Percentiles rank a stretch among this genome's conserved stretches.
Conservation (phyloP, 1,284 basidiomycete species). For the Austropuccinia psidii region DNA sequence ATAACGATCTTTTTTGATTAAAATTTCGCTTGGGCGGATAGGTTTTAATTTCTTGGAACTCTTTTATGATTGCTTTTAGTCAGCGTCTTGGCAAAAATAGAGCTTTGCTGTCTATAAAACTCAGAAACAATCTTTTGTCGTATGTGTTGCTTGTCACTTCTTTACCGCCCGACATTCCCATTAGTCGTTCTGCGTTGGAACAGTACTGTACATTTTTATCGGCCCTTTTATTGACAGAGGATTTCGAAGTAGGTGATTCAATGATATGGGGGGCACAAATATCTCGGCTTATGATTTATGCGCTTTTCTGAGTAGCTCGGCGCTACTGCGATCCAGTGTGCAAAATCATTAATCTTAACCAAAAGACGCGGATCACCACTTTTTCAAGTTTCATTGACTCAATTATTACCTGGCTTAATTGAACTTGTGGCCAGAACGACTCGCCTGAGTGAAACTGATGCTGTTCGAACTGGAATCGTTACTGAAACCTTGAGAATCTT, state of each 20-base stretch:
- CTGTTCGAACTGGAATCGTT: not conserved
- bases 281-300: not conserved
- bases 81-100: not conserved
- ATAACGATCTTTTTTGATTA: too few species aligned
- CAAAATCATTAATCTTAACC: constrained; percentile 24
- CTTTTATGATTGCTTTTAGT: not conserved
- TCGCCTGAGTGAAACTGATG: not conserved
- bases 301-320: not conserved
- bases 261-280: too few species aligned
- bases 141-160: constrained; percentile 76
- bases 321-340: constrained; percentile 29
- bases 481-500: constrained; percentile 25
- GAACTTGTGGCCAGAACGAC: constrained; percentile 4
- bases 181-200: constrained; percentile 70
- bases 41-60: too few species aligned
- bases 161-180: constrained; percentile 59
- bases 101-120: not conserved
- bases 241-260: constrained; percentile 3
- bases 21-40: too few species aligned
- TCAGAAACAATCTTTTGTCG: constrained; percentile 69
- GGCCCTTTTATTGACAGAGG: constrained; percentile 56
- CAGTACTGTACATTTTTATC: constrained; percentile 75
- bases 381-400: constrained; percentile 1
- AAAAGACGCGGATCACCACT: not conserved
- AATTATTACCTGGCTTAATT: not conserved